These are phyloP conservation scores for Polymyxa betae DNA, from an alignment of 208 protist species.

Conservation along the genomic window DNA sequence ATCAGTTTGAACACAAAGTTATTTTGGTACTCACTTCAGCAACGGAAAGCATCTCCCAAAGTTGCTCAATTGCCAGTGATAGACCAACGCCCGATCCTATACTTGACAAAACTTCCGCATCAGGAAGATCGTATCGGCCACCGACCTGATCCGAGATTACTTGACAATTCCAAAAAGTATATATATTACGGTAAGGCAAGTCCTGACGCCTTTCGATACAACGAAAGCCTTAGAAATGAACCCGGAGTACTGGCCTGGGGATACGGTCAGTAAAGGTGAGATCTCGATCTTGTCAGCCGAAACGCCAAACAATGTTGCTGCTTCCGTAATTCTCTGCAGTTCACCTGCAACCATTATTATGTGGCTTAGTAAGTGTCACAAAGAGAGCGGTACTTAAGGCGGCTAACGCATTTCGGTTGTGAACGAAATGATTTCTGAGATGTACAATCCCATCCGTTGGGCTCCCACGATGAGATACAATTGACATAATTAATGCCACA, in stretches of 20 bases:
- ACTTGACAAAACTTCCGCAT: not conserved
- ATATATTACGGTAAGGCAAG: conserved; percentile 12
- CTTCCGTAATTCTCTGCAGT: not conserved
- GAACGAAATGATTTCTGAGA: conserved; percentile 48
- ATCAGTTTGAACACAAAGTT: not conserved
- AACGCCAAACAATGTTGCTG: not conserved
- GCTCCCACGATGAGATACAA: not conserved
- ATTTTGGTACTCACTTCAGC: not conserved
- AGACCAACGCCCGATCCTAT: not conserved
- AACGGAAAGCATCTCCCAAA: not conserved
- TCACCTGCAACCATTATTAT: not conserved
- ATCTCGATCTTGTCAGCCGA: not conserved
- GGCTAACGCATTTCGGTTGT: not conserved
- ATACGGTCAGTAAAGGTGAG: not conserved
- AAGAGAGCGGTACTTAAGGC: not conserved
- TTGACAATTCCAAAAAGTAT: not conserved
- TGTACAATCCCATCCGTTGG: not conserved
- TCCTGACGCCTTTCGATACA: not conserved
- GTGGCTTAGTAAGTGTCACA: not conserved
- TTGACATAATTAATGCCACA: not conserved
- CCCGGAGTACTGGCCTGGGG: not conserved
- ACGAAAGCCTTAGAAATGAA: conserved; percentile 26
- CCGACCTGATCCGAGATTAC: not conserved
- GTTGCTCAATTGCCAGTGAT: conserved; percentile 45
- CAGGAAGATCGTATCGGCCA: not conserved